These are phyloP conservation scores for Coemansia sp. DNA, from an alignment of 192 early-diverging fungal species.

Conservation along the genomic window DNA sequence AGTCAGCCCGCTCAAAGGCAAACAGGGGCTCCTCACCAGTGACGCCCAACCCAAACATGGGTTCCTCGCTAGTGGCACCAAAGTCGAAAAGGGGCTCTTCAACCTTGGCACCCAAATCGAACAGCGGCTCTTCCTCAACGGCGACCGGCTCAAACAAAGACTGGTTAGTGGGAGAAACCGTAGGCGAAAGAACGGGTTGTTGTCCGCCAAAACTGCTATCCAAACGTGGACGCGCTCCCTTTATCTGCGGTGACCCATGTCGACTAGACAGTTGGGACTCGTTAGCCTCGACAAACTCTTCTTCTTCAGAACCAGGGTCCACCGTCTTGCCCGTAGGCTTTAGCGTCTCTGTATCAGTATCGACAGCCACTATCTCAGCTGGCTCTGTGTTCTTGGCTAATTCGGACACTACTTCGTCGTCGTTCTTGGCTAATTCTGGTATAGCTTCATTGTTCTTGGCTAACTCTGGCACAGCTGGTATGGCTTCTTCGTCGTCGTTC, in stretches of 20 bases:
- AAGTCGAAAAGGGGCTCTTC: not conserved
- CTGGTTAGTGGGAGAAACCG: not conserved
- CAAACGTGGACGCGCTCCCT: not conserved
- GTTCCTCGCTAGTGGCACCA: not conserved
- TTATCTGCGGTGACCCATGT: not conserved
- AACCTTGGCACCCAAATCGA: not conserved
- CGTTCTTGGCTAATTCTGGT: not conserved
- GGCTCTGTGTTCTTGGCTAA: not conserved
- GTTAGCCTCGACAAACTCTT: constrained; percentile 45
- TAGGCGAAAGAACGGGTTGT: not conserved
- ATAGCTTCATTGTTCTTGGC: not conserved
- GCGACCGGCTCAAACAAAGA: not conserved
- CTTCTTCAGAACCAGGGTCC: constrained; percentile 6
- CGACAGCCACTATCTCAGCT: not conserved
- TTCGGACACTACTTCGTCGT: not conserved
- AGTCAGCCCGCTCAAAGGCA: not conserved
- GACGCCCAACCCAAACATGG: not conserved
- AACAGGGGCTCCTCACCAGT: not conserved
- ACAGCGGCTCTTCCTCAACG: not conserved
- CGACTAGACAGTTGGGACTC: constrained; percentile 12
- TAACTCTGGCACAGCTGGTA: not conserved
- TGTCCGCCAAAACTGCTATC: constrained; percentile 7
- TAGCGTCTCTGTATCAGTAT: constrained; percentile 3
- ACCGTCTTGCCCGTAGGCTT: constrained; percentile 5
- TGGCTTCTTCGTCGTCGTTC: not conserved